Base-by-base conservation (phyloP, 768 basidiomycete species). In the Hypholoma sublateritium region DNA sequence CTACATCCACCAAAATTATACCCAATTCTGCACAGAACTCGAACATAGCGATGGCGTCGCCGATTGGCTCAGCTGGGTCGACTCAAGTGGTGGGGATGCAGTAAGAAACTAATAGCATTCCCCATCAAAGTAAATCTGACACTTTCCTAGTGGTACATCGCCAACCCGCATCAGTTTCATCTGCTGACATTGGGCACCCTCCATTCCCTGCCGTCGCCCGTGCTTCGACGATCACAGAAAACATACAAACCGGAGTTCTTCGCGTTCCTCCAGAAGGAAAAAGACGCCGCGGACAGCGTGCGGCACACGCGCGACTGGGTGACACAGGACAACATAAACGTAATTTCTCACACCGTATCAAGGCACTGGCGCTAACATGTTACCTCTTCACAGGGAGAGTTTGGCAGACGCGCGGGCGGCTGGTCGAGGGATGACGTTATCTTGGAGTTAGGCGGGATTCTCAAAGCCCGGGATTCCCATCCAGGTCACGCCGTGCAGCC, bases 1-100 rank as follows among this genome's bases (percentile, higher is more conserved):
- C 6, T 99, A 98, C 67, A 78, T 95, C 8, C 97, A 99, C 62
- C 95, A 98, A 70, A 98, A 97, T 67, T 93, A 95, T 62, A 81
- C 88, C 0, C 87, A 88, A 55, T 98, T 92, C 66, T 95, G 91
- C 66, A 75, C 80, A 41, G 83, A 88, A 36, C 70, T 94, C 4
- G 91, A 94, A 6, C 80, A 98, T 50, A 87, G 85, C 62, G 82
- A 80, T 4, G 81, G 78, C 2, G 69, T 94, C 12, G 78, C 83
- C 7, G 93, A 93, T 44, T 86, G 84, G 74, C 70, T 95, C 57
- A 94, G 92, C 60, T 87, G 83, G 81, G 75, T 85, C 9, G 93
- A 95, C 65, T 80, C 81, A 1, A 82, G 84, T 59, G 83, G 82
- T 4, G 84, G 84, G 11, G 85, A 85, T 69, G 76, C 79, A 45